phyloP scores from a whole-genome alignment of 345 rosid species.

The Gossypium australe region DNA sequence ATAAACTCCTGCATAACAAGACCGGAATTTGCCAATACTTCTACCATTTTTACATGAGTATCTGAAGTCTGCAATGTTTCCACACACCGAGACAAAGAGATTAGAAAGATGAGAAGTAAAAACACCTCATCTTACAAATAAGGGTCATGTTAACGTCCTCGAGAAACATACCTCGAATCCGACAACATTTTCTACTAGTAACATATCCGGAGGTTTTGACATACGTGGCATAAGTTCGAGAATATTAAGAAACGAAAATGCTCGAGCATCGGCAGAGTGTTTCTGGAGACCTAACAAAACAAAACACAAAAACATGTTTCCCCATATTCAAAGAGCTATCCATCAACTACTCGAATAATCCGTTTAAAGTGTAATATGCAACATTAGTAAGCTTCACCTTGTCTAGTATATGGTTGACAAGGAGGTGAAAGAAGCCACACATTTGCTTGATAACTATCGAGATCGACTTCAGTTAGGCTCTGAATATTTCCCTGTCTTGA shows the following conservation, averaged over 20 bases:
- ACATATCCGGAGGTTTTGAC: constrained; percentile 51
- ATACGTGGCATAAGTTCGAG: constrained; percentile 78
- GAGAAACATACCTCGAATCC: constrained; percentile 61
- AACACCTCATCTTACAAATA: neutral
- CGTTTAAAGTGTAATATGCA: neutral
- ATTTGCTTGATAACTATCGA: constrained; percentile 62
- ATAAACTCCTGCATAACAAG: constrained; percentile 75
- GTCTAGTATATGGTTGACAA: constrained; percentile 95
- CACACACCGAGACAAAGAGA: neutral
- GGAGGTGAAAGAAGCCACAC: constrained; percentile 99
- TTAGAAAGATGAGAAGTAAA: neutral
- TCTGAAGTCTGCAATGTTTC: constrained; percentile 50
- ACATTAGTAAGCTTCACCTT: constrained; percentile 43
- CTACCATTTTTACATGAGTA: constrained; percentile 55
- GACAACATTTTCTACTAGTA: constrained; percentile 69
- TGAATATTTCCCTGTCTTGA: constrained; percentile 75
- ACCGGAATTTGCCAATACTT: constrained; percentile 44
- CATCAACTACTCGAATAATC: constrained; percentile 6
- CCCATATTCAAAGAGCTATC: constrained; percentile 13
- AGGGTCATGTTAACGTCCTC: neutral
- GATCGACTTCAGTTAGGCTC: constrained; percentile 65
- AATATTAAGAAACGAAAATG: constrained; percentile 78
- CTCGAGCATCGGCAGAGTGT: constrained; percentile 92
- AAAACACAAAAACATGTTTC: constrained; percentile 11
- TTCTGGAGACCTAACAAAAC: constrained; percentile 64